A percentile compares a stretch with the other conserved stretches of the same genome.
Evolutionary conservation across 176 grass and related monocot species (phyloP).

Genomic region (Triticum urartu): DNA sequence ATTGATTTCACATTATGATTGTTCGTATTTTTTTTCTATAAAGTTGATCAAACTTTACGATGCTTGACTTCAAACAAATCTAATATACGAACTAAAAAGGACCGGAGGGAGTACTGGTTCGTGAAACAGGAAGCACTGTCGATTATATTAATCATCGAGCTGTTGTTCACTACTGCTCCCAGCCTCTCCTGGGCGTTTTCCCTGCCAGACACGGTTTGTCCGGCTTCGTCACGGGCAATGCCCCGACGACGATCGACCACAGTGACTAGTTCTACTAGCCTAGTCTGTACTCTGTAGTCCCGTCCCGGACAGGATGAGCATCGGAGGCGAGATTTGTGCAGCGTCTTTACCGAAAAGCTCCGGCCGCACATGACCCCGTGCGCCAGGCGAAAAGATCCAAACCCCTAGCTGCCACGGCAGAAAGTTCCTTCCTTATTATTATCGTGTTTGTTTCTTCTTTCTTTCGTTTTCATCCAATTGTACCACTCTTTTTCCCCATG

Average conservation of each 20-base stretch:
- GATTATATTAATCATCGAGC: too few species aligned
- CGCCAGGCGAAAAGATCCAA: not conserved
- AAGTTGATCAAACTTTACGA: too few species aligned
- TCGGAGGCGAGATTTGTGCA: not conserved
- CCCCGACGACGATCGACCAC: not conserved
- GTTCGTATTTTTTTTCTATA: too few species aligned
- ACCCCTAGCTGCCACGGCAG: slow-evolving; percentile 9
- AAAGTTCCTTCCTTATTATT: not conserved
- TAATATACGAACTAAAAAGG: too few species aligned
- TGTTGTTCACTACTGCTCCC: too few species aligned
- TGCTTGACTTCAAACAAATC: too few species aligned
- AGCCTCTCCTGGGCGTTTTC: not conserved
- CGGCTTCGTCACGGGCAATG: not conserved
- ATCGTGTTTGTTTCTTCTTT: not conserved
- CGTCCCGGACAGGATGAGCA: not conserved
- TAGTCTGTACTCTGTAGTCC: not conserved
- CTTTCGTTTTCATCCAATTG: too few species aligned
- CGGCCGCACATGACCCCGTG: not conserved
- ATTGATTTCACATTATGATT: too few species aligned
- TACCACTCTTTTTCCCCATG: not conserved
- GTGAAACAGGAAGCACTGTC: not conserved
- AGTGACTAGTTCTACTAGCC: not conserved
- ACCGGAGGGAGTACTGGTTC: too few species aligned
- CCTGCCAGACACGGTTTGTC: not conserved
- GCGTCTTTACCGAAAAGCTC: slow-evolving; percentile 17